phyloP scores from a whole-genome alignment of 2,329 filamentous ascomycete genomes.

The Aschersonia sp. region DNA sequence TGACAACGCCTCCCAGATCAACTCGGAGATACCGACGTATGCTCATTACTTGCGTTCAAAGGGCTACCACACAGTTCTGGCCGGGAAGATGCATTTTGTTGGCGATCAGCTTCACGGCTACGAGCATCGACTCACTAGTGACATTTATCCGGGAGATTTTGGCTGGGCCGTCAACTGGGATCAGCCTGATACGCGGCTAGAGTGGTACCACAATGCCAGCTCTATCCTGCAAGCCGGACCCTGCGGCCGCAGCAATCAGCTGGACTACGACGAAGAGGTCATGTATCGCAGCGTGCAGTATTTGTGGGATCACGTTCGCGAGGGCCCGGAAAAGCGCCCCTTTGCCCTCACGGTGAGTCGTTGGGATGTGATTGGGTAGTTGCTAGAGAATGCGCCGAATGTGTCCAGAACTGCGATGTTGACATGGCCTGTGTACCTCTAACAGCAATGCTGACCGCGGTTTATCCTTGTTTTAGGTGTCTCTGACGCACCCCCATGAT shows the following conservation, averaged over 20 bases:
- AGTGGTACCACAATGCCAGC: constrained; percentile 95
- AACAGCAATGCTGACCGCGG: too few species aligned
- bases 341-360: constrained; percentile 60
- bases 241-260: constrained; percentile 83
- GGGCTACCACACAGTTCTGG: constrained; percentile 80
- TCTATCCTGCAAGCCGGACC: constrained; percentile 82
- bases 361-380: not conserved
- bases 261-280: constrained; percentile 93
- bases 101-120: constrained; percentile 92
- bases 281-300: constrained; percentile 87
- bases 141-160: constrained; percentile 90
- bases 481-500: constrained; percentile 87
- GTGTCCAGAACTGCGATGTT: too few species aligned
- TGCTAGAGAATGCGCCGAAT: not conserved
- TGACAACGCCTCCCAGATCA: constrained; percentile 78
- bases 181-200: constrained; percentile 67
- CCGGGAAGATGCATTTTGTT: constrained; percentile 96
- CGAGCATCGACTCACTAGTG: constrained; percentile 80
- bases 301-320: constrained; percentile 78
- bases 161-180: constrained; percentile 97
- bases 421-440: too few species aligned
- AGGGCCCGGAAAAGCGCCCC: constrained; percentile 56
- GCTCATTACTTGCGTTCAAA: constrained; percentile 76
- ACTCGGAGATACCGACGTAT: constrained; percentile 76
- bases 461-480: constrained; percentile 36